These are phyloP conservation scores for Aureobasidium sp. DNA, from an alignment of 2,329 filamentous ascomycete genomes.

Conservation along the genomic window DNA sequence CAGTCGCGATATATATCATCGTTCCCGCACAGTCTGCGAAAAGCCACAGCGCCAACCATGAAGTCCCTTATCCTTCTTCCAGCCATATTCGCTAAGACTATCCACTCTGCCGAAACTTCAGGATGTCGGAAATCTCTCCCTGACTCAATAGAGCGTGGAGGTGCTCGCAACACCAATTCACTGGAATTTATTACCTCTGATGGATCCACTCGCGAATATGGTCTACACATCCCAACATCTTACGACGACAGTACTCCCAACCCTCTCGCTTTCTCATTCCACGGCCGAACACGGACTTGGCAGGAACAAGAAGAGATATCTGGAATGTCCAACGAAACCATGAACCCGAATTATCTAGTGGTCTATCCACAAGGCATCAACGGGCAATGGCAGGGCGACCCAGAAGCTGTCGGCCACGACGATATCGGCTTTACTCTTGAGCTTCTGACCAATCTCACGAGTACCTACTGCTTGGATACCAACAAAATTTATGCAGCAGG, in stretches of 20 bases:
- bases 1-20: neutral
- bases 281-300: slow-evolving; percentile 33
- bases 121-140: slow-evolving; percentile 20
- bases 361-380: slow-evolving; percentile 36
- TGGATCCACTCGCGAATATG: slow-evolving; percentile 25
- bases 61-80: neutral
- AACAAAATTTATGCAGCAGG: slow-evolving; percentile 36
- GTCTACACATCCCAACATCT: slow-evolving; percentile 30
- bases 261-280: slow-evolving; percentile 41
- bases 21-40: too few relatives aligned
- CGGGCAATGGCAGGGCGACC: slow-evolving; percentile 35
- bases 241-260: slow-evolving; percentile 31
- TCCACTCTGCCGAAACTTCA: slow-evolving; percentile 8
- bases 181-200: slow-evolving; percentile 16
- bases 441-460: slow-evolving; percentile 32
- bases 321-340: slow-evolving; percentile 37
- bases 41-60: neutral
- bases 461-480: slow-evolving; percentile 36
- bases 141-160: slow-evolving; percentile 17
- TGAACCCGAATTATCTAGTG: slow-evolving; percentile 36
- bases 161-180: slow-evolving; percentile 17
- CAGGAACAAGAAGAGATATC: slow-evolving; percentile 34
- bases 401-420: slow-evolving; percentile 27
- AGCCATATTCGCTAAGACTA: neutral
- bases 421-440: slow-evolving; percentile 37